Percentiles rank a stretch among this genome's conserved stretches.
Conservation (phyloP, 2,329 filamentous ascomycete genomes). For the Cercospora canescens region DNA sequence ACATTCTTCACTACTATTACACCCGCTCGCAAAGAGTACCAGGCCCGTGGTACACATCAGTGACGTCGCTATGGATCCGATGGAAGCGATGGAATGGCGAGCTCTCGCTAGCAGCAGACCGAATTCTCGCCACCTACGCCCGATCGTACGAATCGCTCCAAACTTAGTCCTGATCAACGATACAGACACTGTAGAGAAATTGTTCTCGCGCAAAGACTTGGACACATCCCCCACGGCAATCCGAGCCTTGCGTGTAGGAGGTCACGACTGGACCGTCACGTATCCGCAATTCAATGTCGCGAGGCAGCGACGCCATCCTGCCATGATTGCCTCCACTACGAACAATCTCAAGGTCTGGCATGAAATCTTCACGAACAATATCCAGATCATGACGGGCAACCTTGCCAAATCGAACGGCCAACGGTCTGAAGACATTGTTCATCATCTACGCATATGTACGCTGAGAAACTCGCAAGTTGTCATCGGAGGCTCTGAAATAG, state of each 20-base stretch:
- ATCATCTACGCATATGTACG: neutral
- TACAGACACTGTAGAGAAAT: neutral
- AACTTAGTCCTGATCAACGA: neutral
- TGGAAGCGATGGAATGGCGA: neutral
- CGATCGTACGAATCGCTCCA: neutral
- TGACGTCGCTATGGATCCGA: neutral
- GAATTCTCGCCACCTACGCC: neutral
- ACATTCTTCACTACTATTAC: too few species aligned
- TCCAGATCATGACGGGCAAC: neutral
- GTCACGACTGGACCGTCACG: conserved; percentile 9
- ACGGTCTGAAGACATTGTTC: neutral
- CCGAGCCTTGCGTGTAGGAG: conserved; percentile 6
- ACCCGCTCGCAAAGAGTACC: too few species aligned
- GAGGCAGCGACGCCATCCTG: neutral
- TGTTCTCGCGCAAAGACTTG: conserved; percentile 1
- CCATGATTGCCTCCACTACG: neutral
- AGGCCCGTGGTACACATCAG: neutral
- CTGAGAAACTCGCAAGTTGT: neutral
- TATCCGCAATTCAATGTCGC: neutral
- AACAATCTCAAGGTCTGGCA: neutral
- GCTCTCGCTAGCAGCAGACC: neutral
- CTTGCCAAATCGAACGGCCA: neutral
- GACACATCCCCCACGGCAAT: conserved; percentile 4
- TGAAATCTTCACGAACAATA: neutral
- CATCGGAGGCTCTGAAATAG: neutral